Evolutionary conservation across 192 early-diverging fungal genomes (phyloP).

Genomic region (Coemansia sp.): DNA sequence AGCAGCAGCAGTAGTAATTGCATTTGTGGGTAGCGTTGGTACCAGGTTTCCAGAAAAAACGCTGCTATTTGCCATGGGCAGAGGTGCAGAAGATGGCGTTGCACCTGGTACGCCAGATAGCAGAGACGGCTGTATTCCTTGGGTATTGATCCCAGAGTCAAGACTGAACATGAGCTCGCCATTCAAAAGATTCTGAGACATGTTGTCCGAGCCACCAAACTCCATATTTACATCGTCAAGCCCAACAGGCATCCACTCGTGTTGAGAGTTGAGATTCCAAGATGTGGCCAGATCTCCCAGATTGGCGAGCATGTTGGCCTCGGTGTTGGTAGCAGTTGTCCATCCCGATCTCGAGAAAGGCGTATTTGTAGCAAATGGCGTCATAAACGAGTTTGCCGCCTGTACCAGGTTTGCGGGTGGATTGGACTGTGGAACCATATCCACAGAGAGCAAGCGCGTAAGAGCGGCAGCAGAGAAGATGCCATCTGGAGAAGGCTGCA

Average conservation of each 20-base stretch:
- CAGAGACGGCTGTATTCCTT: neutral
- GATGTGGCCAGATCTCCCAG: constrained; percentile 31
- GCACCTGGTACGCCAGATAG: constrained; percentile 4
- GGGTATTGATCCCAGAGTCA: constrained; percentile 6
- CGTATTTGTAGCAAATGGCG: constrained; percentile 22
- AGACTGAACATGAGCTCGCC: constrained; percentile 30
- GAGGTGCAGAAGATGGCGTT: neutral
- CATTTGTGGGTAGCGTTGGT: constrained; percentile 12
- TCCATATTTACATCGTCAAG: constrained; percentile 17
- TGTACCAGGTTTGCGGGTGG: constrained; percentile 35
- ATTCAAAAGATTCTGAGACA: constrained; percentile 25
- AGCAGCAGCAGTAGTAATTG: neutral
- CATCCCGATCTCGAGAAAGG: constrained; percentile 21
- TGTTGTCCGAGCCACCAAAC: neutral
- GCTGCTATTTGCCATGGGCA: neutral
- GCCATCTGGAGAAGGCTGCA: neutral
- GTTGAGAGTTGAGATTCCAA: constrained; percentile 4
- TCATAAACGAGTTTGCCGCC: constrained; percentile 40
- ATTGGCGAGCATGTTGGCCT: constrained; percentile 45
- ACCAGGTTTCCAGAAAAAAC: neutral
- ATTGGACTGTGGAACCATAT: constrained; percentile 42
- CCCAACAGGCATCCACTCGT: constrained; percentile 34
- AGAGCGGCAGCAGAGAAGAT: constrained; percentile 36
- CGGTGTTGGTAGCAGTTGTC: constrained; percentile 26
- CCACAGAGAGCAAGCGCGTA: constrained; percentile 41